A percentile compares a stretch with the other conserved stretches of the same genome.
Conservation (phyloP, 768 basidiomycete genomes). For the Lactifluus hygrophoroides region DNA sequence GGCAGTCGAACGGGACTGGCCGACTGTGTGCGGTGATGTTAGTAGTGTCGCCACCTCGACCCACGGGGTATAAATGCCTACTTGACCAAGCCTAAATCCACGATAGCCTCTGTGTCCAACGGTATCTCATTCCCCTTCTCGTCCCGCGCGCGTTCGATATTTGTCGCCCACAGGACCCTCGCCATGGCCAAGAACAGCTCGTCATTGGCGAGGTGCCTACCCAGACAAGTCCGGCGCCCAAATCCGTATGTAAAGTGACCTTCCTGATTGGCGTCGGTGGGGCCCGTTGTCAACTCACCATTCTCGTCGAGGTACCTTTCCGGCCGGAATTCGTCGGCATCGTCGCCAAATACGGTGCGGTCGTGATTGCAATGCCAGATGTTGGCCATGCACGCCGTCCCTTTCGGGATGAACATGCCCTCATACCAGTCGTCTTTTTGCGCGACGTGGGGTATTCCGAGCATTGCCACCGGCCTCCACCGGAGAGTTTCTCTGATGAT, state of each 20-base stretch:
- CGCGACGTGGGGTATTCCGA: not conserved
- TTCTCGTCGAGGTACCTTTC: conserved; percentile 15
- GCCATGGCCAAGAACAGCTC: conserved; percentile 16
- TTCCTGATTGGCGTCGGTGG: not conserved
- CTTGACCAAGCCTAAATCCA: not conserved
- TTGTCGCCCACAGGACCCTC: conserved; percentile 16
- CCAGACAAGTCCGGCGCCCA: conserved; percentile 18
- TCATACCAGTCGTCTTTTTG: conserved; percentile 22
- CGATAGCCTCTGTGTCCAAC: not conserved
- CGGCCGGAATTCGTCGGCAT: conserved; percentile 19
- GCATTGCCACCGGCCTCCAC: not conserved
- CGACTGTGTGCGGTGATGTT: not conserved
- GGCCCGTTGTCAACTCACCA: not conserved
- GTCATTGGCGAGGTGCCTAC: conserved; percentile 14
- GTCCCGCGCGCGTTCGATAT: conserved; percentile 8
- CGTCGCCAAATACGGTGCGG: conserved; percentile 8
- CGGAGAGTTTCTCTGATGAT: conserved; percentile 1
- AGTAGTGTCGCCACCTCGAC: not conserved
- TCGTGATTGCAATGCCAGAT: conserved; percentile 5
- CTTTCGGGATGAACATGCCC: conserved; percentile 28
- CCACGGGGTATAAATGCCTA: not conserved
- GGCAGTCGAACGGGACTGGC: conserved; percentile 16
- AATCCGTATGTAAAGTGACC: conserved; percentile 5
- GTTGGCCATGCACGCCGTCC: conserved; percentile 28
- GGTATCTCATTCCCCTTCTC: conserved; percentile 4